phyloP scores from a whole-genome alignment of 192 early-diverging fungal species.

The Fimicolochytrium jonesii region DNA sequence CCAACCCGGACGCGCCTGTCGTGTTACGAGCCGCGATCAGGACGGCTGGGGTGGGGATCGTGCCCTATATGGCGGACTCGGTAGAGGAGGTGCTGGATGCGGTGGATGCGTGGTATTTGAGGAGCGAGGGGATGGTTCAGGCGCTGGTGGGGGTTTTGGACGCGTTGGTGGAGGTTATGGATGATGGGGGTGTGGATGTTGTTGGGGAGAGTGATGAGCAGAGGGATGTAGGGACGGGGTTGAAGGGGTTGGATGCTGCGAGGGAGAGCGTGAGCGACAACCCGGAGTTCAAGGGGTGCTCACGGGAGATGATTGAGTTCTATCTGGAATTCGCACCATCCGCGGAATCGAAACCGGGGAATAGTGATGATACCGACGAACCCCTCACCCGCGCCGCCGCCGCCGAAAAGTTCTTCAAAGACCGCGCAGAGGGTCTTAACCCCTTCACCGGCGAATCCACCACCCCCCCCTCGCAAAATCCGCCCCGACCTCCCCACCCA shows the following conservation, averaged over 20 bases:
- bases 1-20: conserved; percentile 25
- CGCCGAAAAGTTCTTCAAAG: not conserved
- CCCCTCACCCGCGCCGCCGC: not conserved
- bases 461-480: not conserved
- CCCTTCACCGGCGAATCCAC: not conserved
- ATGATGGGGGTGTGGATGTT: not conserved
- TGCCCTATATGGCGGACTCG: conserved; percentile 32
- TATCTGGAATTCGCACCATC: conserved; percentile 5
- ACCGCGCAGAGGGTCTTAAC: not conserved
- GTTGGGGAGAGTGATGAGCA: too few species aligned
- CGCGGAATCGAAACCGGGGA: not conserved
- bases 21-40: conserved; percentile 29
- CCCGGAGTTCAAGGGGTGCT: conserved; percentile 10
- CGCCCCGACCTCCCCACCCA: too few species aligned
- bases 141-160: conserved; percentile 24
- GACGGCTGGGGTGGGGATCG: conserved; percentile 19
- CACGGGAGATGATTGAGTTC: conserved; percentile 24
- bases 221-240: too few species aligned
- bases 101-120: conserved; percentile 25
- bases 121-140: conserved; percentile 1
- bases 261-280: too few species aligned
- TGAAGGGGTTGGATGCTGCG: too few species aligned
- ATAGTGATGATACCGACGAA: not conserved
- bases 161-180: conserved; percentile 12
- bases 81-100: conserved; percentile 39